Evolutionary conservation across 2,329 filamentous ascomycete species (phyloP).

Genomic region (Colletotrichum nymphaeae): DNA sequence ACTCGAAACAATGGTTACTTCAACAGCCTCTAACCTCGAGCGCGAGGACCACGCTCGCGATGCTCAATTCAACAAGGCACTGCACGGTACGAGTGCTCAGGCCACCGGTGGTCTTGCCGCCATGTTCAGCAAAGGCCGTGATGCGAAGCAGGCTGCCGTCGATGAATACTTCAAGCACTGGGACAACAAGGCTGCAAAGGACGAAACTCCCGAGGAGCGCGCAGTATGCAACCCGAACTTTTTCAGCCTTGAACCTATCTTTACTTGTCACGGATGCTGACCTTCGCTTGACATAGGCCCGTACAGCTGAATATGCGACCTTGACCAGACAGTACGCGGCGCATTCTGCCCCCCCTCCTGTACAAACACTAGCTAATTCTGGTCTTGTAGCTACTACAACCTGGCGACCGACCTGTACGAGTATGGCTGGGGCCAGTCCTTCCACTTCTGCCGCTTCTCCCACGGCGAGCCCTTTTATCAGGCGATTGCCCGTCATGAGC

Average conservation of each 20-base stretch:
- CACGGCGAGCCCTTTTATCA: slow-evolving; percentile 85
- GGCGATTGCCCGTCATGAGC: slow-evolving; percentile 92
- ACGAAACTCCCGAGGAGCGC: slow-evolving; percentile 80
- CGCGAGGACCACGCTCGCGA: slow-evolving; percentile 85
- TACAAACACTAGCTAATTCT: not conserved
- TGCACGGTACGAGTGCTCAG: slow-evolving; percentile 80
- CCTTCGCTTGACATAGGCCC: slow-evolving; percentile 60
- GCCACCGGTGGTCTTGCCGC: slow-evolving; percentile 80
- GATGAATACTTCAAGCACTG: slow-evolving; percentile 94
- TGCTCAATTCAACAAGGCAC: slow-evolving; percentile 89
- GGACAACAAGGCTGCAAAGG: slow-evolving; percentile 80
- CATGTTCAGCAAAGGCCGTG: slow-evolving; percentile 81
- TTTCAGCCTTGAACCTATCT: slow-evolving; percentile 1
- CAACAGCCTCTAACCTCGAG: slow-evolving; percentile 69
- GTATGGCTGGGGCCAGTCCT: slow-evolving; percentile 91
- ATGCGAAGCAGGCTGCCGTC: slow-evolving; percentile 79
- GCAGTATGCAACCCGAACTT: slow-evolving; percentile 62
- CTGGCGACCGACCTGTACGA: slow-evolving; percentile 92
- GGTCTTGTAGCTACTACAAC: slow-evolving; percentile 80
- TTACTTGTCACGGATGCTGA: slow-evolving; percentile 1
- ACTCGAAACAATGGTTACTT: slow-evolving; percentile 57
- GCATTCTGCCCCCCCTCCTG: not conserved
- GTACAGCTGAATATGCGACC: slow-evolving; percentile 86
- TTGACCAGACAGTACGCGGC: slow-evolving; percentile 81
- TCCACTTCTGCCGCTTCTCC: slow-evolving; percentile 96